phyloP scores from a whole-genome alignment of 2,329 filamentous ascomycete species.

The Curvularia sp. region DNA sequence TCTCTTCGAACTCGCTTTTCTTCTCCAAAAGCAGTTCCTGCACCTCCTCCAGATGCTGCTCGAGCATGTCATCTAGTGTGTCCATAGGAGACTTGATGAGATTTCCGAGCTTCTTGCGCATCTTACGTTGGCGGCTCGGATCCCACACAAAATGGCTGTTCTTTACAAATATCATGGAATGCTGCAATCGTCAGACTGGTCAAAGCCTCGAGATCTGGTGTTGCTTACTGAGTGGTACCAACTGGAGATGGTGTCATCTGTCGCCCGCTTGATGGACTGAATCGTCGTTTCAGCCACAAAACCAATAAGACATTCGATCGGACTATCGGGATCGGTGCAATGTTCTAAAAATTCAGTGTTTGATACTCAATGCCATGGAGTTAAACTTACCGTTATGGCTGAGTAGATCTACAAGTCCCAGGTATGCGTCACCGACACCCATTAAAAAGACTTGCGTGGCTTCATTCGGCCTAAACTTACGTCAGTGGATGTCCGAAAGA shows the following conservation, averaged over 20 bases:
- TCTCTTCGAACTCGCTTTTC: conserved; percentile 51
- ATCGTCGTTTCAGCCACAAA: conserved; percentile 80
- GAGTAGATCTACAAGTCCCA: conserved; percentile 81
- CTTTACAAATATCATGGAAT: conserved; percentile 81
- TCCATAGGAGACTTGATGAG: conserved; percentile 57
- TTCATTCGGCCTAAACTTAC: conserved; percentile 59
- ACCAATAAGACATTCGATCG: conserved; percentile 74
- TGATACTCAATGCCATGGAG: neutral
- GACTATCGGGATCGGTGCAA: conserved; percentile 64
- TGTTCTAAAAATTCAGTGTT: conserved; percentile 49
- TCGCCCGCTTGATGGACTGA: conserved; percentile 70
- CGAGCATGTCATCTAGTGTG: conserved; percentile 64
- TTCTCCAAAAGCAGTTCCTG: conserved; percentile 55
- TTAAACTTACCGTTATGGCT: conserved; percentile 70
- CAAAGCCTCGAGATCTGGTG: neutral
- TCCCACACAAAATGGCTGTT: conserved; percentile 78
- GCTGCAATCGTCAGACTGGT: conserved; percentile 46
- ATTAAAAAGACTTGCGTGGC: conserved; percentile 81
- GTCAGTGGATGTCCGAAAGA: conserved; percentile 4
- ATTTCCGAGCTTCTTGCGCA: conserved; percentile 65
- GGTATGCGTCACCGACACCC: conserved; percentile 87
- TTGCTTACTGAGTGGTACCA: conserved; percentile 77
- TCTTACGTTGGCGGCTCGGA: conserved; percentile 63
- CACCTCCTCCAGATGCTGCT: conserved; percentile 60
- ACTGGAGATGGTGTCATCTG: conserved; percentile 74